Percentiles rank a stretch among this genome's conserved stretches.
phyloP scores from a whole-genome alignment of 306 rosid genomes.

The Lotus japonicus region DNA sequence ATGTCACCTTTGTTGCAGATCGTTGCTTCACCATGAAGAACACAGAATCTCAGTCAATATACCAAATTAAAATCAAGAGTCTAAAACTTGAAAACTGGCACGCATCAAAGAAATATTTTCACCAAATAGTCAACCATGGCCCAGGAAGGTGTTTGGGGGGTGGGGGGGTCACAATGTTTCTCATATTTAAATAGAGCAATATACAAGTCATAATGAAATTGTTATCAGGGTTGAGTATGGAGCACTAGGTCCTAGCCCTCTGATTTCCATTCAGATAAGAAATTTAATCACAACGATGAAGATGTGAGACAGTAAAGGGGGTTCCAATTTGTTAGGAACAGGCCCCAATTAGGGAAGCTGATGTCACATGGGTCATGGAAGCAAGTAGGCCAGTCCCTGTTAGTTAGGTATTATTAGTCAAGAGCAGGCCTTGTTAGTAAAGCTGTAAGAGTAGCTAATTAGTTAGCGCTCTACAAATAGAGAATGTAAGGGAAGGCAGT shows the following conservation, averaged over 20 bases:
- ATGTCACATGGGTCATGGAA: neutral
- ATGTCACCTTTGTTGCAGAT: slow-evolving; percentile 93
- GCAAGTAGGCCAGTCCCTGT: neutral
- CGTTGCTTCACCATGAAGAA: slow-evolving; percentile 66
- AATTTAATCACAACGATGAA: neutral
- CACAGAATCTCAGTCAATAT: slow-evolving; percentile 8
- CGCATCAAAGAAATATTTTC: neutral
- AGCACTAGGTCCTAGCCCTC: neutral
- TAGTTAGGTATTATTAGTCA: neutral
- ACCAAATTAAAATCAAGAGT: neutral
- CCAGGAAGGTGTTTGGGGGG: neutral
- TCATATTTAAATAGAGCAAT: slow-evolving; percentile 1
- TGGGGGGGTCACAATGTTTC: neutral
- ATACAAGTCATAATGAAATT: neutral
- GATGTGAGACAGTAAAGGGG: neutral
- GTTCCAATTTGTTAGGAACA: neutral
- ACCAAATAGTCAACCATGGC: neutral
- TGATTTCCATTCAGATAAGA: slow-evolving; percentile 17
- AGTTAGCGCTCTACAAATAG: too few relatives aligned
- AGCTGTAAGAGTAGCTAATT: too few relatives aligned
- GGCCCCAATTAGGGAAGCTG: neutral
- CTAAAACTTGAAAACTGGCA: slow-evolving; percentile 8
- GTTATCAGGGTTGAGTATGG: neutral
- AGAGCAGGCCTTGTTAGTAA: too few relatives aligned
- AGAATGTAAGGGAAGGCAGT: neutral